Evolutionary conservation across 2,329 filamentous ascomycete species (phyloP).

Genomic region (Basipetospora chlamydospora): DNA sequence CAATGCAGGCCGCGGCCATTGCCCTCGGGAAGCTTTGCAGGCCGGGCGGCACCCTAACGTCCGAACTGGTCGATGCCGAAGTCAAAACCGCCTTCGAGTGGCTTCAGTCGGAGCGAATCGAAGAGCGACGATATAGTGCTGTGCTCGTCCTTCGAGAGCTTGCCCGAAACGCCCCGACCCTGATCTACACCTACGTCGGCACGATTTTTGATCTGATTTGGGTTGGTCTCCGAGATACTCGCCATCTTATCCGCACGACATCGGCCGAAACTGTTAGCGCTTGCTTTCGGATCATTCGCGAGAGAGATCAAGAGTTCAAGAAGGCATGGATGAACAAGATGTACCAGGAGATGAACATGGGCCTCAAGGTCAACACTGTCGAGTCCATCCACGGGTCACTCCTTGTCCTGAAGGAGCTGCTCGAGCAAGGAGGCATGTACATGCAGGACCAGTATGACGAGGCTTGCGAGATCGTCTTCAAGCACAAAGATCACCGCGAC

Average conservation of each 20-base stretch:
- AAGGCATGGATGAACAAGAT: slow-evolving; percentile 82
- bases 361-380: slow-evolving; percentile 65
- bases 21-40: slow-evolving; percentile 82
- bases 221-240: slow-evolving; percentile 80
- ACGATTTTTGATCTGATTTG: slow-evolving; percentile 93
- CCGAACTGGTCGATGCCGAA: slow-evolving; percentile 90
- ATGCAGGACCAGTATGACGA: slow-evolving; percentile 93
- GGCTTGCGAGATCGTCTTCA: slow-evolving; percentile 81
- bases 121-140: slow-evolving; percentile 84
- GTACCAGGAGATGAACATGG: slow-evolving; percentile 68
- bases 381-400: slow-evolving; percentile 91
- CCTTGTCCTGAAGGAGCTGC: slow-evolving; percentile 79
- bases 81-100: slow-evolving; percentile 94
- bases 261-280: slow-evolving; percentile 87
- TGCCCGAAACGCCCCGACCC: slow-evolving; percentile 79
- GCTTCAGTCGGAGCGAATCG: slow-evolving; percentile 87
- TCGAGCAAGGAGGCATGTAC: slow-evolving; percentile 95
- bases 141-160: slow-evolving; percentile 84
- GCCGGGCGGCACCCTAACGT: slow-evolving; percentile 85
- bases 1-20: slow-evolving; percentile 80
- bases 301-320: slow-evolving; percentile 79
- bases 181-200: slow-evolving; percentile 92
- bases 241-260: slow-evolving; percentile 81
- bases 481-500: slow-evolving; percentile 87
- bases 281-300: slow-evolving; percentile 89